phyloP scores from a whole-genome alignment of 2,329 filamentous ascomycete genomes.

The Paradendryphiella salina region DNA sequence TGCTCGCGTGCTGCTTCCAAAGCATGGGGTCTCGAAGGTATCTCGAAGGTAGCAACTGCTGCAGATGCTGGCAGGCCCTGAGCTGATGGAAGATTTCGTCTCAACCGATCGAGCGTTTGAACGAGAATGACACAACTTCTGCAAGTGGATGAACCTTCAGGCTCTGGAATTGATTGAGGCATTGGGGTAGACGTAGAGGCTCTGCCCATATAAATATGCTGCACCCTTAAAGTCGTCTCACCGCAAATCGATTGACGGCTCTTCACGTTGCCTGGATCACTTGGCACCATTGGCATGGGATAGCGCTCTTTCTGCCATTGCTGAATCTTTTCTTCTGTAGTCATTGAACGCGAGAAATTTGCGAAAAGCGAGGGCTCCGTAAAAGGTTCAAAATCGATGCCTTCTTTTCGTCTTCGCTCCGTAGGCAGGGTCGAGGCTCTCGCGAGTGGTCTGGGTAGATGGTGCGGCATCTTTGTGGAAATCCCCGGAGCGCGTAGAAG shows the following conservation, averaged over 20 bases:
- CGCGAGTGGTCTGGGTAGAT: conserved; percentile 18
- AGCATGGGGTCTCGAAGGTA: not conserved
- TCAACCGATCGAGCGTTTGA: conserved; percentile 29
- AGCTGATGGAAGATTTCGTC: conserved; percentile 18
- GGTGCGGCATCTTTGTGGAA: conserved; percentile 14
- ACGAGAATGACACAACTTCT: conserved; percentile 32
- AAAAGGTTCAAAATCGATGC: conserved; percentile 26
- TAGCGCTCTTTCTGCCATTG: conserved; percentile 19
- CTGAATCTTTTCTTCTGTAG: conserved; percentile 28
- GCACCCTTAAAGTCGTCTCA: conserved; percentile 4
- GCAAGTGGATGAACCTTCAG: conserved; percentile 13
- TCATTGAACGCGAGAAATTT: conserved; percentile 31
- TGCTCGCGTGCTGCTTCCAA: not conserved
- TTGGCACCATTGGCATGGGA: not conserved
- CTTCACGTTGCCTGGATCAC: not conserved
- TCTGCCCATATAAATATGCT: conserved; percentile 26
- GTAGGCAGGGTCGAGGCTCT: conserved; percentile 32
- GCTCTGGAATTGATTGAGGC: not conserved
- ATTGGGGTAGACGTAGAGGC: not conserved
- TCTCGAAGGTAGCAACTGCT: not conserved
- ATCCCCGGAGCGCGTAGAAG: conserved; percentile 37
- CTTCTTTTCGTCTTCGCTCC: conserved; percentile 3
- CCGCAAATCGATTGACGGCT: conserved; percentile 26
- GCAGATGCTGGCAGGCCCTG: not conserved
- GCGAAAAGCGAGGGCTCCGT: conserved; percentile 26